Conservation (phyloP, 2,329 filamentous ascomycete species). For the Aspergillus neotritici region DNA sequence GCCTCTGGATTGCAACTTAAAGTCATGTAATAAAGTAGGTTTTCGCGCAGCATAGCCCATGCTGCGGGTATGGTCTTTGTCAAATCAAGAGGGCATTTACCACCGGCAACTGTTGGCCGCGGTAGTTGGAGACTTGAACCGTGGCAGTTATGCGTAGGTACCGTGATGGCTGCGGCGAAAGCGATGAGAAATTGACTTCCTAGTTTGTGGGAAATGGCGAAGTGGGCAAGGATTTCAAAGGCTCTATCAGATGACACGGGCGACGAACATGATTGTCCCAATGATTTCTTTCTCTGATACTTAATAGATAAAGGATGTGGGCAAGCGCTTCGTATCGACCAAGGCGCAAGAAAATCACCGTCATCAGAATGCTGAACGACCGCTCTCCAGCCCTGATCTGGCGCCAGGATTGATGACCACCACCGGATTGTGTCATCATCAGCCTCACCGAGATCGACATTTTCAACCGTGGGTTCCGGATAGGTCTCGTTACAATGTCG, state of each 20-base stretch:
- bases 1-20: constrained; percentile 12
- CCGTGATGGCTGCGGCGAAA: constrained; percentile 10
- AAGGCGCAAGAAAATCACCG: constrained; percentile 10
- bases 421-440: constrained; percentile 9
- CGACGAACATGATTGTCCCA: constrained; percentile 1
- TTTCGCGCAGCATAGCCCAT: constrained; percentile 5
- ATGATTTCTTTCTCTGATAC: too few species aligned
- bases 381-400: constrained; percentile 11
- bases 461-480: background rate
- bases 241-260: constrained; percentile 8
- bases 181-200: constrained; percentile 13
- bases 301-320: too few species aligned
- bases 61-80: background rate
- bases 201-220: constrained; percentile 9
- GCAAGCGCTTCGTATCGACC: constrained; percentile 7
- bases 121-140: constrained; percentile 8
- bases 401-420: constrained; percentile 16
- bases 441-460: constrained; percentile 12
- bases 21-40: constrained; percentile 14
- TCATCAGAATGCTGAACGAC: constrained; percentile 3
- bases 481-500: background rate
- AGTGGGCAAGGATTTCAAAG: constrained; percentile 8
- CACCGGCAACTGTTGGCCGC: background rate
- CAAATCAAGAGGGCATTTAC: background rate
- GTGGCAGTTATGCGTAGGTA: constrained; percentile 11